A percentile compares a stretch with the other conserved stretches of the same genome.
Conservation (phyloP, 2,329 filamentous ascomycete species). For the Aspergillus tanneri region DNA sequence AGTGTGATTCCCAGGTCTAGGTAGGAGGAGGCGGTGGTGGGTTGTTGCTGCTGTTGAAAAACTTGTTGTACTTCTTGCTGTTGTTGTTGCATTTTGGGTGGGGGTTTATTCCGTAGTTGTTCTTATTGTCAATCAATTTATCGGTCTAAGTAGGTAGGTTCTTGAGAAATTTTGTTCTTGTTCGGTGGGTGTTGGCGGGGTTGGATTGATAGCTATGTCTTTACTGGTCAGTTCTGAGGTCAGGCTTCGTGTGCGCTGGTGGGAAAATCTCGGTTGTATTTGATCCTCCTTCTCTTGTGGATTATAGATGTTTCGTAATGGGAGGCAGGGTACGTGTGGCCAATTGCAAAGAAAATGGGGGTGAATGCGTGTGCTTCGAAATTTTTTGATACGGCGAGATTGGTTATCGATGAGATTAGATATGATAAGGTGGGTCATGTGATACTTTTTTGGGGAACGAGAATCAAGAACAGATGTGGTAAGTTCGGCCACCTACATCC, state of each 20-base stretch:
- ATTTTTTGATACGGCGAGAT: neutral
- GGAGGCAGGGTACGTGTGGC: neutral
- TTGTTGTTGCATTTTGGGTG: constrained; percentile 4
- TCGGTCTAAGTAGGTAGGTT: neutral
- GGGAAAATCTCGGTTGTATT: constrained; percentile 4
- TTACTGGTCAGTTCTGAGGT: no score
- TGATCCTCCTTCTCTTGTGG: no score
- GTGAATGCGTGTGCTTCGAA: neutral
- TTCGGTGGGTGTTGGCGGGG: no score
- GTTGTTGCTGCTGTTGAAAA: constrained; percentile 20
- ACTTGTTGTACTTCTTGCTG: no score
- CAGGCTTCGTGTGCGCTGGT: constrained; percentile 8
- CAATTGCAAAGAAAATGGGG: neutral
- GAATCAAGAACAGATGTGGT: neutral
- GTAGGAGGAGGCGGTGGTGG: constrained; percentile 57
- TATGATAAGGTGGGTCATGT: constrained; percentile 11
- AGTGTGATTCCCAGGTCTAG: constrained; percentile 89
- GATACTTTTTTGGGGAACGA: constrained; percentile 11
- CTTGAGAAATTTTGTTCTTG: no score
- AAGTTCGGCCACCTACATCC: no score
- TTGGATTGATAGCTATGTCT: no score
- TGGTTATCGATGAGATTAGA: constrained; percentile 11
- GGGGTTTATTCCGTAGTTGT: no score
- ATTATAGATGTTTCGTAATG: neutral
- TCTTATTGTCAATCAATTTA: neutral